These are phyloP conservation scores for Penicillium robsamsonii DNA, from an alignment of 495 filamentous ascomycete genomes.

Conservation along the genomic window DNA sequence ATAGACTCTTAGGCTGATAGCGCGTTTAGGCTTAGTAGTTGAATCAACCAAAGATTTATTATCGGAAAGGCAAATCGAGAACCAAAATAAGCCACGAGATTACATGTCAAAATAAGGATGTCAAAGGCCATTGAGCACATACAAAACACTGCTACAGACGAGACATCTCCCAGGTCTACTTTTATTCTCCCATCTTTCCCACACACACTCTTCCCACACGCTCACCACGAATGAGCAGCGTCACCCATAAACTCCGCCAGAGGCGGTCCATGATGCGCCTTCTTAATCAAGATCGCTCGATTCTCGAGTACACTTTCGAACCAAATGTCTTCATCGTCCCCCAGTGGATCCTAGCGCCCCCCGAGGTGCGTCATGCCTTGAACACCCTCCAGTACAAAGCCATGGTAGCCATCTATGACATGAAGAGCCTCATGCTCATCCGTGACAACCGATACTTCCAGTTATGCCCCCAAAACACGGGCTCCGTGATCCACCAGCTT, in stretches of 20 bases:
- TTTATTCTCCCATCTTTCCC: neutral
- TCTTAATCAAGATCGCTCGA: conserved; percentile 4
- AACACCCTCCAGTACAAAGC: conserved; percentile 6
- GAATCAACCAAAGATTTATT: neutral
- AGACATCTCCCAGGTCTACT: neutral
- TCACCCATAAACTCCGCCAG: neutral
- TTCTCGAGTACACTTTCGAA: conserved; percentile 12
- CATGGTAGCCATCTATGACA: conserved; percentile 3
- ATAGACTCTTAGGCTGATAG: neutral
- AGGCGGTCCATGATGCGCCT: neutral
- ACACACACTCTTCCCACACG: neutral
- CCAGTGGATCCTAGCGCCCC: conserved; percentile 9
- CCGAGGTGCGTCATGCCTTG: neutral
- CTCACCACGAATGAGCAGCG: neutral
- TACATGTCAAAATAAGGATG: neutral
- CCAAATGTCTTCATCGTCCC: conserved; percentile 5
- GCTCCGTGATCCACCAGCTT: neutral
- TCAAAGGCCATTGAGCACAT: neutral
- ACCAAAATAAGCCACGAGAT: neutral
- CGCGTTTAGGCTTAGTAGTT: neutral
- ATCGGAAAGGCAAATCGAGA: neutral
- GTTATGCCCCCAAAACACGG: conserved; percentile 15
- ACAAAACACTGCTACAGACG: neutral
- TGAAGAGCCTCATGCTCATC: conserved; percentile 10
- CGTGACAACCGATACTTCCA: conserved; percentile 16